Percentiles rank a stretch among this genome's conserved stretches.
Evolutionary conservation across 495 filamentous ascomycete species (phyloP).

Genomic region (Stereocaulon alpinum): DNA sequence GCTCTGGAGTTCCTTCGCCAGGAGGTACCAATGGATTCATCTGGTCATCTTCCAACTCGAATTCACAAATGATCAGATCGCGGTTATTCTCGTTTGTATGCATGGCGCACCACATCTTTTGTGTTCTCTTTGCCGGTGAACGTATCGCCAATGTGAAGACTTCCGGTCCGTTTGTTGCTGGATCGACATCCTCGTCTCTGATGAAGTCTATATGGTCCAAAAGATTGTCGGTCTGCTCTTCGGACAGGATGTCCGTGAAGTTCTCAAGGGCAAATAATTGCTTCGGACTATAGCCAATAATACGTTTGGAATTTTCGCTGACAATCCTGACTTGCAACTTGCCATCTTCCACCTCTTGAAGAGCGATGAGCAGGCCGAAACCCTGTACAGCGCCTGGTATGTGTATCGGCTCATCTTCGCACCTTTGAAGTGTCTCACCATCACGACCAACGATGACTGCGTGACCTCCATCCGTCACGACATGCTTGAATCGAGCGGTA

Average conservation of each 20-base stretch:
- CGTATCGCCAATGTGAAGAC: constrained; percentile 71
- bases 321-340: constrained; percentile 62
- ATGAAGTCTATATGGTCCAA: constrained; percentile 85
- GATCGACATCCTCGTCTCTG: constrained; percentile 64
- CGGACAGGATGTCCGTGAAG: constrained; percentile 70
- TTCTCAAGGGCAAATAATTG: constrained; percentile 63
- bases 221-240: constrained; percentile 74
- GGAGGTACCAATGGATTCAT: constrained; percentile 55
- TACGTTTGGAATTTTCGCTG: constrained; percentile 72
- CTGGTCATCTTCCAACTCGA: constrained; percentile 78
- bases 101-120: constrained; percentile 83
- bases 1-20: constrained; percentile 44
- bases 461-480: constrained; percentile 70
- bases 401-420: constrained; percentile 88
- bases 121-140: constrained; percentile 36
- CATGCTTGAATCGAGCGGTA: constrained; percentile 70
- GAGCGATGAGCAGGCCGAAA: constrained; percentile 69
- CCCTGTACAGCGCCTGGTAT: constrained; percentile 83
- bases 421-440: constrained; percentile 52
- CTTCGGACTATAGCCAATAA: constrained; percentile 72
- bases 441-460: constrained; percentile 74
- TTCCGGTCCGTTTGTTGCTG: constrained; percentile 65
- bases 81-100: constrained; percentile 57
- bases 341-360: constrained; percentile 62
- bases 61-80: constrained; percentile 78